A percentile compares a stretch with the other conserved stretches of the same genome.
phyloP scores from a whole-genome alignment of 2,329 filamentous ascomycete genomes.

The Pyrenochaeta sp. region DNA sequence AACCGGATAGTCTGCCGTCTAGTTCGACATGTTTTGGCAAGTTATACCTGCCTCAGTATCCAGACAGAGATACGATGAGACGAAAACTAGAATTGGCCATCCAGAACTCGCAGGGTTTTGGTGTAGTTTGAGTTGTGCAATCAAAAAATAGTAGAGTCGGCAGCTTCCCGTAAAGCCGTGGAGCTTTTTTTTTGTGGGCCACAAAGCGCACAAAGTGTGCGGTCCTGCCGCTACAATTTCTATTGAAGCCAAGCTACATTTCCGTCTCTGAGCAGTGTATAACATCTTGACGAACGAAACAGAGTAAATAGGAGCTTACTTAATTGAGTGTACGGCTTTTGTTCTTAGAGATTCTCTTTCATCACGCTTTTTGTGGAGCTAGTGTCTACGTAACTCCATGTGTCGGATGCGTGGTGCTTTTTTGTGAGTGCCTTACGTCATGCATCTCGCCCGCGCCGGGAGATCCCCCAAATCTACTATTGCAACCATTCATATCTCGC shows the following conservation, averaged over 20 bases:
- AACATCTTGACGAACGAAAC: no score
- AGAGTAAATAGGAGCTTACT: no score
- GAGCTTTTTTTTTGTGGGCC: background rate
- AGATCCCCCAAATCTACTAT: background rate
- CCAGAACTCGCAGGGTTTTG: constrained; percentile 89
- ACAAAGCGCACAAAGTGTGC: background rate
- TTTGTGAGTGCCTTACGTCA: background rate
- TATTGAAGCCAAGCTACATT: no score
- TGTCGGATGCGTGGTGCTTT: no score
- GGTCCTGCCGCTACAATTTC: background rate
- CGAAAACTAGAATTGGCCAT: constrained; percentile 84
- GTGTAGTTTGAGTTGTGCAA: constrained; percentile 49
- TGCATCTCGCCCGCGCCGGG: background rate
- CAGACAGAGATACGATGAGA: constrained; percentile 71
- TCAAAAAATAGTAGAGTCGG: background rate
- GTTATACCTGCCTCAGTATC: constrained; percentile 84
- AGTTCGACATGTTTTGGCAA: constrained; percentile 95
- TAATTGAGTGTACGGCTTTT: no score
- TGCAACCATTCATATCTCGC: background rate
- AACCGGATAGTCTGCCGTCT: constrained; percentile 73
- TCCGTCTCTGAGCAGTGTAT: no score
- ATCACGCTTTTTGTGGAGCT: no score
- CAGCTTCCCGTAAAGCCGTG: no score
- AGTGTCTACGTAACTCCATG: no score
- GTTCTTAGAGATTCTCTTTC: no score